Conservation (phyloP, 2,329 filamentous ascomycete species). For the Incumbomyces delicatus region DNA sequence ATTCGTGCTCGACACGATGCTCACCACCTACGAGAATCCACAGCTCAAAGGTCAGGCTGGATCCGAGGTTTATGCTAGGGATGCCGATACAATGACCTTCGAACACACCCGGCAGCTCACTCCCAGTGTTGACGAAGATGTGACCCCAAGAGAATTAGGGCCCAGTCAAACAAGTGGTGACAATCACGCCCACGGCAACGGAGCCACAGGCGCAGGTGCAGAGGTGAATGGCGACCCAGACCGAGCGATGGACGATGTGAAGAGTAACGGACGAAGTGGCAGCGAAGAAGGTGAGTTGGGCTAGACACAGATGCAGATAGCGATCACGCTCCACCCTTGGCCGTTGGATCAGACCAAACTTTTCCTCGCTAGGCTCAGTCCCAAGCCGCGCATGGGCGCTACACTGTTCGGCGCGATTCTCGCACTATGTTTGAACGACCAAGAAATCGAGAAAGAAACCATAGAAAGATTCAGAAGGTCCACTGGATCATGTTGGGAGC, state of each 20-base stretch:
- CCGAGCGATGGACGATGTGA: neutral
- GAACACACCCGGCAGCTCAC: conserved; percentile 28
- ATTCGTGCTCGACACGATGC: conserved; percentile 66
- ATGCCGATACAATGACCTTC: conserved; percentile 24
- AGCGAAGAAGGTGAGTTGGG: conserved; percentile 6
- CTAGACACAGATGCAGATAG: neutral
- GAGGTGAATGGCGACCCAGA: neutral
- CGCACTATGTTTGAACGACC: too few relatives aligned
- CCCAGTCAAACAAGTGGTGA: neutral
- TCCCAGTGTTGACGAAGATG: conserved; percentile 3
- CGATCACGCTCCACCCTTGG: too few relatives aligned
- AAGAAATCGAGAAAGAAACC: too few relatives aligned
- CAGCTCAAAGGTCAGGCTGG: conserved; percentile 34
- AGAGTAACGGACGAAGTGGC: conserved; percentile 1
- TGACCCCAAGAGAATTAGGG: neutral
- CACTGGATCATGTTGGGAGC: too few relatives aligned
- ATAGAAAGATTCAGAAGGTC: too few relatives aligned
- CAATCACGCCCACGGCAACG: neutral
- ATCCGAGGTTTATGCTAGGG: conserved; percentile 30
- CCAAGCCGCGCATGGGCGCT: too few relatives aligned
- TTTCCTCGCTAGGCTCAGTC: too few relatives aligned
- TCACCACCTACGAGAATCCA: conserved; percentile 41
- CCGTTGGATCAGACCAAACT: too few relatives aligned
- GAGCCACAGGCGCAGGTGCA: neutral
- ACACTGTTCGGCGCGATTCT: too few relatives aligned